Conservation (phyloP, 345 rosid genomes). For the Salix arbutifolia region DNA sequence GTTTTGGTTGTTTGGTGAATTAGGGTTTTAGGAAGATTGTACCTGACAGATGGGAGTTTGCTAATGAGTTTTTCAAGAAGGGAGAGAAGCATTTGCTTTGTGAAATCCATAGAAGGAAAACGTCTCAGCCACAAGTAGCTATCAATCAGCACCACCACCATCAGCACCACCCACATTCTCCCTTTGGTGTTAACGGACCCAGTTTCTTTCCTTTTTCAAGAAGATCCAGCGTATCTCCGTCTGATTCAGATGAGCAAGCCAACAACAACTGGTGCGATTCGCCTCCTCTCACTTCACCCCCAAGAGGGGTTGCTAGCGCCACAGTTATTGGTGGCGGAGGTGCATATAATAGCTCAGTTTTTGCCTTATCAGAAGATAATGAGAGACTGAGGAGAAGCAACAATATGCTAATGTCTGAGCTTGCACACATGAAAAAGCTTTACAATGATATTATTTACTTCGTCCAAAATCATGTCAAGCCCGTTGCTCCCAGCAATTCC, state of each 20-base stretch:
- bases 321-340: conserved; percentile 5
- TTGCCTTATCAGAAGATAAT: conserved; percentile 74
- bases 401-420: conserved; percentile 71
- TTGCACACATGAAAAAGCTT: conserved; percentile 85
- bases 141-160: conserved; percentile 44
- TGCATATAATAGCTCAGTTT: conserved; percentile 37
- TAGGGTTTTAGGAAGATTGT: conserved; percentile 98
- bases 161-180: conserved; percentile 48
- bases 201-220: conserved; percentile 51
- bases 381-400: conserved; percentile 77
- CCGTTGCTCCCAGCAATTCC: conserved; percentile 62
- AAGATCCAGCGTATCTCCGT: conserved; percentile 50
- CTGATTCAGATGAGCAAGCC: conserved; percentile 51
- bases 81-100: conserved; percentile 92
- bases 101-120: conserved; percentile 88
- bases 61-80: conserved; percentile 83
- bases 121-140: conserved; percentile 61
- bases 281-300: conserved; percentile 43
- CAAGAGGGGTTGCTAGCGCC: conserved; percentile 22
- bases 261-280: conserved; percentile 60
- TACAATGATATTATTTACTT: conserved; percentile 87
- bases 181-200: conserved; percentile 33
- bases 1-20: conserved; percentile 8
- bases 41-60: conserved; percentile 98
- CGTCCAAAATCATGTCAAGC: conserved; percentile 88